Percentiles rank a stretch among this genome's conserved stretches.
phyloP scores from a whole-genome alignment of 192 early-diverging fungal species.

The Thamnidium elegans region DNA sequence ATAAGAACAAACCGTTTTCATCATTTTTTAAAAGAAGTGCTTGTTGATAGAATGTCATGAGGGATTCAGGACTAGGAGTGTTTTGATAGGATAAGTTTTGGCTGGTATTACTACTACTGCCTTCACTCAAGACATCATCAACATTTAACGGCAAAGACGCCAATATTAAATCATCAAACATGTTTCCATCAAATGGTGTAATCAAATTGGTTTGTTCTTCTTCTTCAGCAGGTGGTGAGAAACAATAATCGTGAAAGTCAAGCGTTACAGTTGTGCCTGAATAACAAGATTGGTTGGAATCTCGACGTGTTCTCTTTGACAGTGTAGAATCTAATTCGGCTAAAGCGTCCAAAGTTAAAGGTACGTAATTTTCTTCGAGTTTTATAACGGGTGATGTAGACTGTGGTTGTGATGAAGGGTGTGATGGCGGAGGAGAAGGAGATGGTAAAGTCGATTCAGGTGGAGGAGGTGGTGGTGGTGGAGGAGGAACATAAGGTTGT shows the following conservation, averaged over 20 bases:
- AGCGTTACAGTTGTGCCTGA: constrained; percentile 19
- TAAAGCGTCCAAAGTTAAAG: constrained; percentile 7
- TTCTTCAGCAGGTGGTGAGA: constrained; percentile 29
- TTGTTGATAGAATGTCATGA: constrained; percentile 23
- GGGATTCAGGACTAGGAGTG: constrained; percentile 12
- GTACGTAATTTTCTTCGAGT: neutral
- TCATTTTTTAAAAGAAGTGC: constrained; percentile 4
- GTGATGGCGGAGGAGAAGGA: neutral
- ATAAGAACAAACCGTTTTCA: neutral
- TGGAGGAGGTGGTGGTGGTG: constrained; percentile 6
- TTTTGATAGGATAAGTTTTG: constrained; percentile 5
- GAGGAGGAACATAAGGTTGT: neutral
- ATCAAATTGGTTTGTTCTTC: neutral
- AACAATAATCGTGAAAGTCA: constrained; percentile 27
- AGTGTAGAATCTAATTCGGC: neutral
- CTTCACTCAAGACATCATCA: neutral
- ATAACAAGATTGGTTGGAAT: constrained; percentile 11
- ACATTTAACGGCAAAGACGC: neutral
- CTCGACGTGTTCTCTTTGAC: neutral
- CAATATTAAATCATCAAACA: constrained; percentile 9
- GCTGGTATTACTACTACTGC: constrained; percentile 11
- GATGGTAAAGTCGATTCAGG: neutral
- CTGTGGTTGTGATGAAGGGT: neutral
- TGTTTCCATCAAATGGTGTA: neutral
- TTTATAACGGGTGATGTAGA: neutral